A percentile compares a stretch with the other conserved stretches of the same genome.
Conservation (phyloP, 495 filamentous ascomycete genomes). For the Annulohypoxylon moriforme region DNA sequence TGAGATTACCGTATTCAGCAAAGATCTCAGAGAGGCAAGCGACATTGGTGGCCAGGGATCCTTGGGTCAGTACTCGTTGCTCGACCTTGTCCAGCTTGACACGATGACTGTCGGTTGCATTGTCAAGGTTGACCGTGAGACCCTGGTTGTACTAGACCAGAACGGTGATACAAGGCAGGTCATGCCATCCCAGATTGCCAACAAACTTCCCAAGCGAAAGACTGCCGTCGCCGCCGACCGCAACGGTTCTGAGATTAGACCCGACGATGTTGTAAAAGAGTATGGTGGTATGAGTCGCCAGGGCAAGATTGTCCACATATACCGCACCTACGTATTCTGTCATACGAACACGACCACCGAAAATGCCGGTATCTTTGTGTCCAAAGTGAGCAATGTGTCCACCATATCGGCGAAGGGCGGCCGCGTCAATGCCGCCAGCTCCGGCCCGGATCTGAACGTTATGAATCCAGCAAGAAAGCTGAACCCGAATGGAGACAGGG, state of each 20-base stretch:
- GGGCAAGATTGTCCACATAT: slow-evolving; percentile 91
- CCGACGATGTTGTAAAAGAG: slow-evolving; percentile 93
- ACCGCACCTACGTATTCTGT: slow-evolving; percentile 87
- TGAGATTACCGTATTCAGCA: slow-evolving; percentile 98
- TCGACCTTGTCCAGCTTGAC: slow-evolving; percentile 95
- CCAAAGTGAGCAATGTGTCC: slow-evolving; percentile 83
- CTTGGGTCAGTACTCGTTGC: slow-evolving; percentile 86
- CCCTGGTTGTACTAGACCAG: slow-evolving; percentile 89
- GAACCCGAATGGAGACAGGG: slow-evolving; percentile 61
- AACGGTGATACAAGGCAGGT: slow-evolving; percentile 83
- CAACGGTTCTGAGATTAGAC: slow-evolving; percentile 90
- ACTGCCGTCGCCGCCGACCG: slow-evolving; percentile 91
- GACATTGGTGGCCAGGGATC: slow-evolving; percentile 85
- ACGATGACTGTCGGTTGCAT: slow-evolving; percentile 90
- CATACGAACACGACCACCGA: slow-evolving; percentile 86
- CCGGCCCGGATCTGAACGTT: slow-evolving; percentile 79
- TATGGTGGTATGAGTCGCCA: slow-evolving; percentile 83
- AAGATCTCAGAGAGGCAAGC: slow-evolving; percentile 90
- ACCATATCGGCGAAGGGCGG: slow-evolving; percentile 94
- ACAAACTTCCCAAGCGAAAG: slow-evolving; percentile 81
- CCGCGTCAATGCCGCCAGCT: slow-evolving; percentile 62
- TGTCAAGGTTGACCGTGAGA: slow-evolving; percentile 94
- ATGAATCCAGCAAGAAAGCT: slow-evolving; percentile 92
- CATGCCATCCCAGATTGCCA: slow-evolving; percentile 89
- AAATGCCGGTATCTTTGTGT: slow-evolving; percentile 90